Conservation (phyloP, 2,329 filamentous ascomycete genomes). For the Erysiphe pulchra region DNA sequence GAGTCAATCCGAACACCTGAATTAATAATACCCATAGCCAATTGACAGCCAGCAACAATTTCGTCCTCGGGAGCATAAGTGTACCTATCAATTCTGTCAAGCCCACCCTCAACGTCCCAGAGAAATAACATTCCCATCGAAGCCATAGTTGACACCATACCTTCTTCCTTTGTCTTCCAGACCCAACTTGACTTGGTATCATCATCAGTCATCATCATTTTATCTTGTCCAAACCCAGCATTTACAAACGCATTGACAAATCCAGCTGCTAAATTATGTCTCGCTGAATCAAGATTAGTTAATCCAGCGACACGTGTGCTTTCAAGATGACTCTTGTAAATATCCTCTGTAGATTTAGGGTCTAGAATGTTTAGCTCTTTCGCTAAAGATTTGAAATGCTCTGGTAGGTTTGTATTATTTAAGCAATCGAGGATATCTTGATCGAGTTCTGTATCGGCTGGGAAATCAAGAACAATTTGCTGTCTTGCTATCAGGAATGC, state of each 20-base stretch:
- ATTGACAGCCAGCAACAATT: slow-evolving; percentile 73
- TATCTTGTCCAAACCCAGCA: slow-evolving; percentile 82
- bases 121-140: slow-evolving; percentile 76
- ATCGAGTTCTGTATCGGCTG: slow-evolving; percentile 38
- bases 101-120: slow-evolving; percentile 78
- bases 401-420: slow-evolving; percentile 65
- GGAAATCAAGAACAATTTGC: slow-evolving; percentile 55
- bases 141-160: slow-evolving; percentile 88
- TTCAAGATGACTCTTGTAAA: slow-evolving; percentile 97
- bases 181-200: slow-evolving; percentile 84
- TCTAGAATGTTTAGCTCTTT: slow-evolving; percentile 95
- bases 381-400: slow-evolving; percentile 79
- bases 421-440: slow-evolving; percentile 57
- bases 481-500: slow-evolving; percentile 82
- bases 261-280: slow-evolving; percentile 82
- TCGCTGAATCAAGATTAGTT: slow-evolving; percentile 83
- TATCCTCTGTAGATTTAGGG: slow-evolving; percentile 90
- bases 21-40: slow-evolving; percentile 90
- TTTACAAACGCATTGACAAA: slow-evolving; percentile 98
- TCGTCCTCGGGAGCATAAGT: slow-evolving; percentile 62
- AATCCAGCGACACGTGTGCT: slow-evolving; percentile 78
- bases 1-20: slow-evolving; percentile 73
- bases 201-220: slow-evolving; percentile 86
- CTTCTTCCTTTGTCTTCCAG: slow-evolving; percentile 97
- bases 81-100: slow-evolving; percentile 88